phyloP scores from a whole-genome alignment of 2,329 filamentous ascomycete species.

The Rachicladosporium sp. region DNA sequence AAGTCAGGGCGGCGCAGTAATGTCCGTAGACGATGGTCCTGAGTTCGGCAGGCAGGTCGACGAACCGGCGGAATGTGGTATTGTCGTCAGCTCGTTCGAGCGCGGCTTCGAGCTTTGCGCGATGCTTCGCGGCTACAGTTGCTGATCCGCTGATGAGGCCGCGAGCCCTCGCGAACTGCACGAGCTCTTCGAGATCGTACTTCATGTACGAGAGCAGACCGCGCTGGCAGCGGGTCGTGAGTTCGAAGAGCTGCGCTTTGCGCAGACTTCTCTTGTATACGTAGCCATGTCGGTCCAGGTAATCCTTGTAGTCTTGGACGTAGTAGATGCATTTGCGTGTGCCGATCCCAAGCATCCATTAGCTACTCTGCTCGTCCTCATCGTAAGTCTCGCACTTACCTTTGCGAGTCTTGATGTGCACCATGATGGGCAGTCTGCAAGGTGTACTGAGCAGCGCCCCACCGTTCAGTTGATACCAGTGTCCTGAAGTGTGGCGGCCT shows the following conservation, averaged over 20 bases:
- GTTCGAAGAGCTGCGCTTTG: background rate
- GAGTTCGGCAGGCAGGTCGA: background rate
- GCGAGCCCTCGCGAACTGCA: background rate
- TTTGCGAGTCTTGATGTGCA: too few relatives aligned
- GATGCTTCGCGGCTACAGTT: background rate
- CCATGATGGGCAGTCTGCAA: too few relatives aligned
- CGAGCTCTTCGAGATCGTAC: background rate
- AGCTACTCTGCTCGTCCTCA: background rate
- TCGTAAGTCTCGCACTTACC: too few relatives aligned
- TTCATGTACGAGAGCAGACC: constrained; percentile 1
- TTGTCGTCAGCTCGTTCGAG: constrained; percentile 1
- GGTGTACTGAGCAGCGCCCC: too few relatives aligned
- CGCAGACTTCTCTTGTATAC: background rate
- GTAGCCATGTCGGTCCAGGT: background rate
- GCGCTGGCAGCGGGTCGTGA: background rate
- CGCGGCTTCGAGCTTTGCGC: background rate
- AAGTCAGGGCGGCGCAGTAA: background rate
- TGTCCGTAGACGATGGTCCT: background rate
- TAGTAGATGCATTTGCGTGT: background rate
- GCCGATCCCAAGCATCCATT: background rate
- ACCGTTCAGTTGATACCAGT: too few relatives aligned
- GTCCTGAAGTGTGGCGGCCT: too few relatives aligned
- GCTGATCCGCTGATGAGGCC: too few relatives aligned
- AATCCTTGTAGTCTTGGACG: background rate
- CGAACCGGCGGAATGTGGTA: background rate